phyloP scores from a whole-genome alignment of 2,329 filamentous ascomycete genomes.

The Xenosphaeropsis pyriputrescens region DNA sequence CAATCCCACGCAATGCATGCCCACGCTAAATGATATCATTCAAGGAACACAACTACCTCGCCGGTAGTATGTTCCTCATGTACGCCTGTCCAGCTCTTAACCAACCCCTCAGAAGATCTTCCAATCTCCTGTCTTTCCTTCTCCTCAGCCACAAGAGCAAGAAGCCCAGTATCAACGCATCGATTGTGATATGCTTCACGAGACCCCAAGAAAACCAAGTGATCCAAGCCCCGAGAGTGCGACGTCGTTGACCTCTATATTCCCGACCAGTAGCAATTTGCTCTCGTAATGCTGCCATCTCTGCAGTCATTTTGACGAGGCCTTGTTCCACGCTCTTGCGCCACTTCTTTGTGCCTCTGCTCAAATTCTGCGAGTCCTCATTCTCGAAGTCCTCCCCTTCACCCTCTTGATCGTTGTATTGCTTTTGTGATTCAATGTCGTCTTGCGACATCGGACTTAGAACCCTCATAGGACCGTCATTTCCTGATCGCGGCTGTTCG shows the following conservation, averaged over 20 bases:
- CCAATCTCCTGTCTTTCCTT: conserved; percentile 54
- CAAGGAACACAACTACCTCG: conserved; percentile 15
- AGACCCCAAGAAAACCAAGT: conserved; percentile 55
- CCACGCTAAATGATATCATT: too few relatives aligned
- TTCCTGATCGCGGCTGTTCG: conserved; percentile 29
- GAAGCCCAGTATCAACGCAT: conserved; percentile 50
- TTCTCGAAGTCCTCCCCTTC: conserved; percentile 27
- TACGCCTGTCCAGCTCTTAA: conserved; percentile 44
- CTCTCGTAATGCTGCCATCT: conserved; percentile 83
- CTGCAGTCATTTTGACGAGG: conserved; percentile 77
- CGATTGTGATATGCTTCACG: conserved; percentile 60
- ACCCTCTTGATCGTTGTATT: conserved; percentile 20
- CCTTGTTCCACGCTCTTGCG: conserved; percentile 71
- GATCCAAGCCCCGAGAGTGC: conserved; percentile 53
- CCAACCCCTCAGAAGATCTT: conserved; percentile 57
- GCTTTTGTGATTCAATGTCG: conserved; percentile 48
- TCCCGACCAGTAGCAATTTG: conserved; percentile 70
- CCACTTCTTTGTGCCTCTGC: conserved; percentile 45
- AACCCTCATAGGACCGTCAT: conserved; percentile 48
- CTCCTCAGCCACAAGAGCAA: conserved; percentile 59
- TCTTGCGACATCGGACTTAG: conserved; percentile 79
- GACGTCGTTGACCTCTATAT: conserved; percentile 50
- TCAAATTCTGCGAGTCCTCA: conserved; percentile 22
- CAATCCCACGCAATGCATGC: too few relatives aligned
- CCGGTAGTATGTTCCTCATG: conserved; percentile 39